Evolutionary conservation across 257 asterid genomes (phyloP).

Genomic region (Striga asiatica): DNA sequence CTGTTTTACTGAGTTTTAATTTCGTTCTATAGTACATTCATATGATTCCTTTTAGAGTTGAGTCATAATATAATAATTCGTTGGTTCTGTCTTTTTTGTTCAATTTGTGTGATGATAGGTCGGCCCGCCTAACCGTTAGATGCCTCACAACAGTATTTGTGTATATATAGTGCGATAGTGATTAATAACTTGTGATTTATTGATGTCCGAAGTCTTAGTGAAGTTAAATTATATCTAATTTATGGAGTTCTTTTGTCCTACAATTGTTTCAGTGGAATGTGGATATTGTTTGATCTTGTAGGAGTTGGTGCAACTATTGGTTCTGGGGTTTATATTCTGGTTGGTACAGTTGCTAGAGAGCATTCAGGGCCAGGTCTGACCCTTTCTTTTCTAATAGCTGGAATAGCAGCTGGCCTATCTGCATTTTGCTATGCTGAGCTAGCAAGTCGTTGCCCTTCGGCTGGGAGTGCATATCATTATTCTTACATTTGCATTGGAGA

Average conservation of each 20-base stretch:
- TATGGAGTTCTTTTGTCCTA: not conserved
- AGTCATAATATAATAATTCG: not conserved
- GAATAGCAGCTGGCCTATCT: conserved; percentile 88
- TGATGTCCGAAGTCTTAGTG: not conserved
- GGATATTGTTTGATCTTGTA: conserved; percentile 25
- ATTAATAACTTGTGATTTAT: not conserved
- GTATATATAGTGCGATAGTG: too few species aligned
- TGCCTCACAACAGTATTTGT: not conserved
- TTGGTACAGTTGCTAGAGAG: conserved; percentile 86
- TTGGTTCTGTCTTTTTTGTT: not conserved
- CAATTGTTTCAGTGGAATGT: conserved; percentile 7
- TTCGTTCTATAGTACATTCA: not conserved
- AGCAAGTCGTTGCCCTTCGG: conserved; percentile 81
- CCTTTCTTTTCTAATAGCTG: conserved; percentile 77
- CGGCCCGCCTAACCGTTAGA: too few species aligned
- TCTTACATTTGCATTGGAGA: conserved; percentile 85
- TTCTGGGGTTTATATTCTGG: conserved; percentile 84
- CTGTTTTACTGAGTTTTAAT: not conserved
- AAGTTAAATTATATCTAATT: not conserved
- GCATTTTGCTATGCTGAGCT: conserved; percentile 89
- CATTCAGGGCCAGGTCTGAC: conserved; percentile 89
- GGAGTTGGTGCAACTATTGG: conserved; percentile 92
- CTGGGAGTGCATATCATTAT: conserved; percentile 95
- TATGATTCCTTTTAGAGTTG: not conserved
- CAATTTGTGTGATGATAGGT: too few species aligned